Evolutionary conservation across 1,139 yeast genomes (phyloP).

Genomic region (Insectozyma bohioensis): DNA sequence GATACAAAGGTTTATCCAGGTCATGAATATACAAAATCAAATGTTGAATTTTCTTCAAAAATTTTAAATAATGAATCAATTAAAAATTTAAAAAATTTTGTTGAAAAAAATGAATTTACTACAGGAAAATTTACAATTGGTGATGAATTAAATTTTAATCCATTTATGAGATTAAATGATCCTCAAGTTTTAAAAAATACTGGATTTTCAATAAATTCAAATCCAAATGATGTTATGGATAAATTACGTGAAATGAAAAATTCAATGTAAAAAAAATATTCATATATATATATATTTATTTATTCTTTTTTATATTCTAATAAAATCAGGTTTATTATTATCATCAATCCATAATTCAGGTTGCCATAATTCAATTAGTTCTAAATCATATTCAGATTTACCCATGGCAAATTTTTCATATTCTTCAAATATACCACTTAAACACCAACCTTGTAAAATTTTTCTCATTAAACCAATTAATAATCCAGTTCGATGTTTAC

Average conservation of each 20-base stretch:
- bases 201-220: slow-evolving; percentile 20
- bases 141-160: slow-evolving; percentile 82
- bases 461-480: slow-evolving; percentile 86
- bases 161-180: slow-evolving; percentile 78
- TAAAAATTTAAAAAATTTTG: slow-evolving; percentile 50
- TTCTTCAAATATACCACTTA: slow-evolving; percentile 91
- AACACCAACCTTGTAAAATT: slow-evolving; percentile 86
- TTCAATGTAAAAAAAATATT: slow-evolving; percentile 20
- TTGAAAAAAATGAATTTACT: slow-evolving; percentile 60
- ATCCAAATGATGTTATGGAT: slow-evolving; percentile 59
- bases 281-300: slow-evolving; percentile 1
- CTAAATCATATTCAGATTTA: slow-evolving; percentile 88
- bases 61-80: slow-evolving; percentile 60
- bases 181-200: slow-evolving; percentile 52
- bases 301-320: slow-evolving; percentile 19
- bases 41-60: slow-evolving; percentile 71
- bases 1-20: slow-evolving; percentile 85
- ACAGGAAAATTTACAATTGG: slow-evolving; percentile 83
- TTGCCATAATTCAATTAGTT: slow-evolving; percentile 52
- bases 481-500: slow-evolving; percentile 92
- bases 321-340: slow-evolving; percentile 36
- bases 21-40: slow-evolving; percentile 88
- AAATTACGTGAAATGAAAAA: slow-evolving; percentile 72
- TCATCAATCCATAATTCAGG: slow-evolving; percentile 41
- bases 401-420: slow-evolving; percentile 92